Evolutionary conservation across 106 monocot genomes (phyloP).

Genomic region (Gastrodia elata): DNA sequence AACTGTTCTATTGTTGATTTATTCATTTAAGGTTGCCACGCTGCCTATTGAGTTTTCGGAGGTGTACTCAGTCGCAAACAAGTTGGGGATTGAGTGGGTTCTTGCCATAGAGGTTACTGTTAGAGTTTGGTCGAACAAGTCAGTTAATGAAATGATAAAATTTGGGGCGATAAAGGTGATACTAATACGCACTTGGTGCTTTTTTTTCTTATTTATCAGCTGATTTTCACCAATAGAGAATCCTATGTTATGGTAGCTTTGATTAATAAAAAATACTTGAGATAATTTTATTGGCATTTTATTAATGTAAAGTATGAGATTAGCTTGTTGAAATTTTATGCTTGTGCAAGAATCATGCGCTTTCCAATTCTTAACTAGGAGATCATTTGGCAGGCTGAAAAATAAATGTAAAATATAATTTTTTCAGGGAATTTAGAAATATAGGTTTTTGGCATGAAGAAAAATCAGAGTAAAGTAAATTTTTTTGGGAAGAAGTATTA

Average conservation of each 20-base stretch:
- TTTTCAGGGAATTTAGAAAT: no score
- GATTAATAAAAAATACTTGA: neutral
- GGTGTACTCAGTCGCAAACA: conserved; percentile 56
- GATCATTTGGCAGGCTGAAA: no score
- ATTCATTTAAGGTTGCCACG: conserved; percentile 51
- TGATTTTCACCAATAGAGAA: neutral
- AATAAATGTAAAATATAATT: no score
- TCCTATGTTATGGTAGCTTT: neutral
- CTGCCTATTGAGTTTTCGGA: conserved; percentile 68
- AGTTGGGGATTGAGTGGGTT: conserved; percentile 83
- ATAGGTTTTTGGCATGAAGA: no score
- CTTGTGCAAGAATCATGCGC: no score
- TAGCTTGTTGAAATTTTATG: neutral
- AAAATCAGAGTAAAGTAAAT: no score
- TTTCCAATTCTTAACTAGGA: no score
- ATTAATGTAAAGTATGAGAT: neutral
- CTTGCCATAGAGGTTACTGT: conserved; percentile 73
- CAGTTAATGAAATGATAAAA: conserved; percentile 83
- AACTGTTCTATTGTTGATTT: neutral
- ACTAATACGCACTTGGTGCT: neutral
- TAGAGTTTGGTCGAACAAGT: conserved; percentile 50
- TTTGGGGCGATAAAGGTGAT: conserved; percentile 90
- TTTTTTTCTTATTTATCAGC: neutral
- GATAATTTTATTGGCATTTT: neutral
- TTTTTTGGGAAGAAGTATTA: no score